Evolutionary conservation across 352 stramenopile species (phyloP), one percentile per base, ranked within the genome.

Genomic region (Pythium grandisporangium): DNA sequence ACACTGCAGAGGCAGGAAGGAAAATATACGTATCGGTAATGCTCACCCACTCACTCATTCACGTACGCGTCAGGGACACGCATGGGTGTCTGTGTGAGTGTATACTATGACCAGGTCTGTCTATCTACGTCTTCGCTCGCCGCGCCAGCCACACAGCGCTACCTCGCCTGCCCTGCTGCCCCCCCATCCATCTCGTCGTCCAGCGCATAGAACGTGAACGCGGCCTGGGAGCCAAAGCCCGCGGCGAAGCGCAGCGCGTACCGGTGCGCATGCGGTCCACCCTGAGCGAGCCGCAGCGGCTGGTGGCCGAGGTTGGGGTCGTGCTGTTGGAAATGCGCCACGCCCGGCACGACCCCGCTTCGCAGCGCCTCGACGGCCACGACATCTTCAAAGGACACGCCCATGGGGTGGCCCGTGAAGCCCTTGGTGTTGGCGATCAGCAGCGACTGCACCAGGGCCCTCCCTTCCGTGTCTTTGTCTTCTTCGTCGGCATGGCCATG

Each of bases 331-430:
- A 96, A 97, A 54, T 98, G 96, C 25, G 84, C 89, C 23, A 98
- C 81, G 13, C 88, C 83, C 11, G 92, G 92, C 17, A 98, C 80
- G 5, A 61, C 45, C 20, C 93, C 82, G 29, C 55, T 61, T 40
- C 85, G 69, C 14, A 98, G 67, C 3, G 90, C 92, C 55, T 97
- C 84, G 14, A 97, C 88, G 14, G 93, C 93, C 22, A 88, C 78
- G 5, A 98, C 79, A 58, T 98, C 95, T 62, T 98, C 95, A 58
- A 98, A 98, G 5, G 83, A 94, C 6, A 98, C 93, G 20, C 84
- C 92, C 95, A 98, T 98, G 13, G 93, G 84, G 63, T 98, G 95
- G 19, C 88, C 93, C 0, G 93, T 98, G 51, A 96, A 96, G 29
- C 88, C 93, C 59, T 98, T 97, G 1, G 87, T 97, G 53, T 96